Base-by-base conservation (phyloP, 1,284 basidiomycete genomes). In the Meira nashicola region DNA sequence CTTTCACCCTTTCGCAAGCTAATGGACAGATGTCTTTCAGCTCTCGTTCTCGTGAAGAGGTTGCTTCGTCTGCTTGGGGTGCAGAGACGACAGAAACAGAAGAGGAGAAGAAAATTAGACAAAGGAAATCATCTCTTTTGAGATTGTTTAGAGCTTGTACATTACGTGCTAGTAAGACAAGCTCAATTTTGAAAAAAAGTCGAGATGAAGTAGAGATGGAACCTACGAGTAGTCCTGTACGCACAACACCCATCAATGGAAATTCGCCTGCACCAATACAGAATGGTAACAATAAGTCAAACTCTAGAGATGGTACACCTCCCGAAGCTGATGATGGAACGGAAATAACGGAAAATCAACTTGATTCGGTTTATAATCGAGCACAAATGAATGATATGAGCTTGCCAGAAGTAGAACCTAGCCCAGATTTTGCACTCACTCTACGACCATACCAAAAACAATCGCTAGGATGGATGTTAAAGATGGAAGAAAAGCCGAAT, bases 401-500 rank as follows among this genome's bases (percentile, higher is more conserved):
- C 23, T 84, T 98, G 79, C 84, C 83, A 19, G 88, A 88, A 77
- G 90, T 89, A 83, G 87, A 94, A 37, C 89, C 93, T 4, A 83
- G 87, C 0, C 82, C 86, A 2, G 85, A 86, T 0, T 98, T 98
- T 78, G 82, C 85, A 0, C 83, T 96, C 51, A 86, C 82, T 0
- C 80, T 97, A 28, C 85, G 92, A 48, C 75, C 79, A 1, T 98
- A 98, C 79, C 94, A 97, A 74, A 95, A 92, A 73, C 93, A 98
- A 78, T 93, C 92, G 1, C 82, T 97, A 66, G 90, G 89, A 43
- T 98, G 94, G 93, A 93, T 97, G 92, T 83, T 86, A 65, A 89
- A 87, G 1, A 84, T 93, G 66, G 94, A 96, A 80, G 85, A 57
- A 14, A 59, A 57, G 39, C 49, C 57, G 50, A 55, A 52, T n/a